Evolutionary conservation across 1,139 yeast species (phyloP).

Genomic region (Meyerozyma guilliermondii): DNA sequence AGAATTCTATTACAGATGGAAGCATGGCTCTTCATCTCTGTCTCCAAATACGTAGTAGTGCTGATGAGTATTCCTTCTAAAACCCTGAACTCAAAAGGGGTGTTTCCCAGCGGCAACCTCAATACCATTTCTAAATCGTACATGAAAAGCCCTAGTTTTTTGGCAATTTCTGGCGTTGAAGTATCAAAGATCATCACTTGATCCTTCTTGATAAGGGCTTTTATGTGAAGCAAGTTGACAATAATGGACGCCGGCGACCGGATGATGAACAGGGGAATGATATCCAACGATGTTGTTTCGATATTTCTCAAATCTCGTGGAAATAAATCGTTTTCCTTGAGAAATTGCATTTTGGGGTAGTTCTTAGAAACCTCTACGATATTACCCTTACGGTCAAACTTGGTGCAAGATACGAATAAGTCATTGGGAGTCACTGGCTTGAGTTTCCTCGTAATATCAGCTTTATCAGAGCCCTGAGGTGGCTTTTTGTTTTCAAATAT

Average conservation of each 20-base stretch:
- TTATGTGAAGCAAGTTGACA: slow-evolving; percentile 76
- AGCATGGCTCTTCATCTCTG: slow-evolving; percentile 76
- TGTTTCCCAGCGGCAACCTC: slow-evolving; percentile 30
- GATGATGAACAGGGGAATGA: slow-evolving; percentile 82
- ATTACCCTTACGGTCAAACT: slow-evolving; percentile 69
- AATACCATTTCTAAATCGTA: slow-evolving; percentile 82
- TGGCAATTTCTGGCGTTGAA: slow-evolving; percentile 49
- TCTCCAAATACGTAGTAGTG: slow-evolving; percentile 76
- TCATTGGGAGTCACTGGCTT: slow-evolving; percentile 59
- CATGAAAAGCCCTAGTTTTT: slow-evolving; percentile 71
- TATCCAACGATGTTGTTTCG: slow-evolving; percentile 83
- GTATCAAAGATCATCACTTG: slow-evolving; percentile 80
- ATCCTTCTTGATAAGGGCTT: slow-evolving; percentile 80
- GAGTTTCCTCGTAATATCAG: slow-evolving; percentile 23
- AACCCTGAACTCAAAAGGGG: slow-evolving; percentile 79
- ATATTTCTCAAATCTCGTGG: slow-evolving; percentile 85
- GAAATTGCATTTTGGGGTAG: slow-evolving; percentile 69
- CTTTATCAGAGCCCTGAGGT: slow-evolving; percentile 1
- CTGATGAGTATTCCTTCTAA: slow-evolving; percentile 82
- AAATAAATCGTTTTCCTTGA: slow-evolving; percentile 67
- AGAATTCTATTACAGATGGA: slow-evolving; percentile 73
- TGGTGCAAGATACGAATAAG: slow-evolving; percentile 58
- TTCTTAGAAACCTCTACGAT: slow-evolving; percentile 72
- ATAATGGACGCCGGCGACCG: slow-evolving; percentile 70
- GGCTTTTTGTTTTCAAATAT: not conserved